Conservation (phyloP, 1,284 basidiomycete genomes). For the Phellopilus nigrolimitatus region DNA sequence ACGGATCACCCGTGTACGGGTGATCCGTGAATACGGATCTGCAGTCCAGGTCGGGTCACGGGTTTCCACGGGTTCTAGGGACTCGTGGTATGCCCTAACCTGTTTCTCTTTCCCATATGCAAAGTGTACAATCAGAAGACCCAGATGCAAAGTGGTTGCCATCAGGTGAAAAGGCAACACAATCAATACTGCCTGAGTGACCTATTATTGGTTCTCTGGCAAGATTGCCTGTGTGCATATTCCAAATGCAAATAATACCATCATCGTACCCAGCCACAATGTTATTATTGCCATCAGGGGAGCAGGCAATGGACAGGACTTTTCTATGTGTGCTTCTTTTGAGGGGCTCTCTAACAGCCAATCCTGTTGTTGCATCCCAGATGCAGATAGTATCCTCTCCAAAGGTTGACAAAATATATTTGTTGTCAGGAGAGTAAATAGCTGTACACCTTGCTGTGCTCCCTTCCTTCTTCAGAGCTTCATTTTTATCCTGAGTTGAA, state of each 20-base stretch:
- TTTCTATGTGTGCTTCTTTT: background rate
- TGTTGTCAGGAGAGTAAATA: background rate
- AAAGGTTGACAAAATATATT: background rate
- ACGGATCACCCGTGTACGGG: too few species aligned
- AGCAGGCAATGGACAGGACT: background rate
- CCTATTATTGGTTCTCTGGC: conserved; percentile 52
- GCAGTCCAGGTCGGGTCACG: too few species aligned
- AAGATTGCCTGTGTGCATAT: conserved; percentile 53
- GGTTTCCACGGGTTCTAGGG: too few species aligned
- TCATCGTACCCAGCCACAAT: conserved; percentile 85
- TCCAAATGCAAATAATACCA: conserved; percentile 76
- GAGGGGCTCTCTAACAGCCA: too few species aligned
- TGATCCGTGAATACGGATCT: too few species aligned
- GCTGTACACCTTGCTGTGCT: background rate
- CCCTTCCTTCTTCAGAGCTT: background rate
- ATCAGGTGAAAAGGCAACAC: conserved; percentile 1
- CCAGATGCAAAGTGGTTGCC: background rate
- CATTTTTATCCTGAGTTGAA: background rate
- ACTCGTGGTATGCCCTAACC: too few species aligned
- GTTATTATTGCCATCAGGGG: background rate
- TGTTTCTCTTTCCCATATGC: conserved; percentile 8
- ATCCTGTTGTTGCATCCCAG: background rate
- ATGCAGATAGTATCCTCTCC: too few species aligned
- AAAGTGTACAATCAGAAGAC: background rate
- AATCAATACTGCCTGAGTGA: conserved; percentile 46